Percentiles rank a stretch among this genome's conserved stretches.
These are phyloP conservation scores for Chrysoporthe deuterocubensis DNA, from an alignment of 2,329 filamentous ascomycete species.

Conservation along the genomic window DNA sequence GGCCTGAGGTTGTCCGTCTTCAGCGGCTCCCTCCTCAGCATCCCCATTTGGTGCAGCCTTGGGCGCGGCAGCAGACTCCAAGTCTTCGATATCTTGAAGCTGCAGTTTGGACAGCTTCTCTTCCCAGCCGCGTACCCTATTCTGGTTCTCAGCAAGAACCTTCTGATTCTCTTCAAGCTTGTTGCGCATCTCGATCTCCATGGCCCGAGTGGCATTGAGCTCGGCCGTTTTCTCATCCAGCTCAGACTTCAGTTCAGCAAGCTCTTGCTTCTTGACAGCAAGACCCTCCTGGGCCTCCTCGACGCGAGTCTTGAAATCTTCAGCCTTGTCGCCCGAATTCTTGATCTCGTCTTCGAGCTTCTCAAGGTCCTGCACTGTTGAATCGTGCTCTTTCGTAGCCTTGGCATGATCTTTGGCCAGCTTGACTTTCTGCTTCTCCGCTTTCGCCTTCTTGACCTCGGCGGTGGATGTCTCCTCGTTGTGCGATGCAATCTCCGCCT, in stretches of 20 bases:
- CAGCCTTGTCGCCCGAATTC: slow-evolving; percentile 75
- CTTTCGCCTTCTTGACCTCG: slow-evolving; percentile 87
- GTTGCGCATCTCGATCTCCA: slow-evolving; percentile 98
- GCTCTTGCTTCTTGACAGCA: slow-evolving; percentile 77
- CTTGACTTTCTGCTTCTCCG: slow-evolving; percentile 89
- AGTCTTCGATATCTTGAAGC: slow-evolving; percentile 79
- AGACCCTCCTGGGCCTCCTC: slow-evolving; percentile 83
- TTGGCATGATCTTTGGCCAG: slow-evolving; percentile 82
- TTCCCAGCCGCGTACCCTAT: slow-evolving; percentile 81
- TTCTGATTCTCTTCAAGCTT: slow-evolving; percentile 97
- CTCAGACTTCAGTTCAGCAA: slow-evolving; percentile 79
- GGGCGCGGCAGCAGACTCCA: slow-evolving; percentile 48
- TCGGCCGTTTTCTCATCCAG: slow-evolving; percentile 85
- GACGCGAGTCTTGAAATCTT: slow-evolving; percentile 71
- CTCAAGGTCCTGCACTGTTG: slow-evolving; percentile 73
- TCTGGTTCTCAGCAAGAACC: slow-evolving; percentile 81
- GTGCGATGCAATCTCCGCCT: slow-evolving; percentile 80
- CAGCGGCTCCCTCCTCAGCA: slow-evolving; percentile 31
- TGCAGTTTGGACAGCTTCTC: slow-evolving; percentile 85
- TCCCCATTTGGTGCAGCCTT: slow-evolving; percentile 37
- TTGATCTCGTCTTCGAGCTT: slow-evolving; percentile 78
- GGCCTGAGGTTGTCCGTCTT: slow-evolving; percentile 31
- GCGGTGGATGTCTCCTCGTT: slow-evolving; percentile 83
- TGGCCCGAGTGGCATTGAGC: slow-evolving; percentile 84
- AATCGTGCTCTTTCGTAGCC: slow-evolving; percentile 77